Evolutionary conservation across 441 rosid species (phyloP).

Genomic region (Isatis lusitanica): DNA sequence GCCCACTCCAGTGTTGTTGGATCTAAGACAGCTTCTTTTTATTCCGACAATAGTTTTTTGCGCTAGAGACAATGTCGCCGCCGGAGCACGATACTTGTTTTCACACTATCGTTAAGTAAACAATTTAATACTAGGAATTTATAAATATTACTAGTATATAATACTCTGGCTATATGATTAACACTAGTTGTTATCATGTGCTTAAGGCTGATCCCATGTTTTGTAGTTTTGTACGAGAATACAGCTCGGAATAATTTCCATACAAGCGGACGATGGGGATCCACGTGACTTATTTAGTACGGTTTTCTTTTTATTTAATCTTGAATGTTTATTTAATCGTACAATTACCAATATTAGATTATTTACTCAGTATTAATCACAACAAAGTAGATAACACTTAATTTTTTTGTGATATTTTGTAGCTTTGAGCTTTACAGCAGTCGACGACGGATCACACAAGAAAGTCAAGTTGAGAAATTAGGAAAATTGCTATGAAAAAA

Average conservation of each 20-base stretch:
- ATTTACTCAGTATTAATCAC: constrained; percentile 9
- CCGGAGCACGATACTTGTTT: constrained; percentile 18
- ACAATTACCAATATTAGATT: not conserved
- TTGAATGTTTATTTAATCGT: not conserved
- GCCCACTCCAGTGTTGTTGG: constrained; percentile 33
- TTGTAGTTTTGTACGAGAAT: constrained; percentile 21
- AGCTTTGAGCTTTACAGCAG: constrained; percentile 13
- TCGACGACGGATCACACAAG: not conserved
- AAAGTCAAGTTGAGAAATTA: not conserved
- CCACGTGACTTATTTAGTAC: constrained; percentile 31
- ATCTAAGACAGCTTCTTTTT: constrained; percentile 23
- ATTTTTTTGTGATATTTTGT: not conserved
- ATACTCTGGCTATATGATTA: not conserved
- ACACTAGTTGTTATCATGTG: constrained; percentile 34
- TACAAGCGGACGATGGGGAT: constrained; percentile 19
- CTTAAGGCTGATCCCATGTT: constrained; percentile 27
- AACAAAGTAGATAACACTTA: constrained; percentile 5
- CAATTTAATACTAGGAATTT: not conserved
- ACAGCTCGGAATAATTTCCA: constrained; percentile 16
- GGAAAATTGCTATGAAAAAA: not conserved
- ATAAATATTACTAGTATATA: not conserved
- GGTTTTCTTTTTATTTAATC: not conserved
- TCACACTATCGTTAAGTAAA: constrained; percentile 12
- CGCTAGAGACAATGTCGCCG: constrained; percentile 21
- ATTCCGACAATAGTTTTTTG: constrained; percentile 7